Evolutionary conservation across 176 grass and related monocot species (phyloP), one percentile per base, ranked within the genome.

Genomic region (Guadua angustifolia): DNA sequence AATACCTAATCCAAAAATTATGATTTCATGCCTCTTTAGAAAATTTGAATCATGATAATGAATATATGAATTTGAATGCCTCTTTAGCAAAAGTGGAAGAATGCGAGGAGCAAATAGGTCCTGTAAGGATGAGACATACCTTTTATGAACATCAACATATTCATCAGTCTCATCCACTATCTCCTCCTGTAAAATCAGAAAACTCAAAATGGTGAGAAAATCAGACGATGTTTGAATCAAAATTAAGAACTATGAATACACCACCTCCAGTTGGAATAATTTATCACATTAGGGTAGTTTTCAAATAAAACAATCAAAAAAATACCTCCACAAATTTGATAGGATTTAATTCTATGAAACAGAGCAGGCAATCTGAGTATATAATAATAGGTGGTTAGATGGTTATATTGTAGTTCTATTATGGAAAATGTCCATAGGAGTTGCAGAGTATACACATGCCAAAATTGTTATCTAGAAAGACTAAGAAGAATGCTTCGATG

Each of bases 111-210:
- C 26, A 63, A 71, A 15, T 75, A 61, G 68, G 72, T 73, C 13
- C 16, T 32, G 18, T 69, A 60, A 61, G 44, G 8, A 71, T 69
- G 47, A 44, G 11, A 29, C 14, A 77, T 88, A 94, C 97, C 97
- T 99, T 90, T 99, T 99, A 57, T 99, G 97, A 69, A 99, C 97
- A 88, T 99, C 97, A 86, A 99, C 93, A 90, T 94, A 99, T 90
- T 99, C 97, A 70, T 99, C 97, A 3, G 97, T 99, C 53, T 99
- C 97, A 42, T 99, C 97, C 21, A 99, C 97, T 84, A 99, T 99
- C 79, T 99, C 97, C 79, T 99, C 97, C 97, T 99, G 82, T 49
- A 89, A 69, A 62, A 82, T 46, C 53, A 84, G 66, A 72, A 49
- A 71, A 75, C 24, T 46, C 59, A 26, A 77, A 68, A 52, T 73